Base-by-base conservation (phyloP, 805 yeast species). In the Candida ipomoeae region DNA sequence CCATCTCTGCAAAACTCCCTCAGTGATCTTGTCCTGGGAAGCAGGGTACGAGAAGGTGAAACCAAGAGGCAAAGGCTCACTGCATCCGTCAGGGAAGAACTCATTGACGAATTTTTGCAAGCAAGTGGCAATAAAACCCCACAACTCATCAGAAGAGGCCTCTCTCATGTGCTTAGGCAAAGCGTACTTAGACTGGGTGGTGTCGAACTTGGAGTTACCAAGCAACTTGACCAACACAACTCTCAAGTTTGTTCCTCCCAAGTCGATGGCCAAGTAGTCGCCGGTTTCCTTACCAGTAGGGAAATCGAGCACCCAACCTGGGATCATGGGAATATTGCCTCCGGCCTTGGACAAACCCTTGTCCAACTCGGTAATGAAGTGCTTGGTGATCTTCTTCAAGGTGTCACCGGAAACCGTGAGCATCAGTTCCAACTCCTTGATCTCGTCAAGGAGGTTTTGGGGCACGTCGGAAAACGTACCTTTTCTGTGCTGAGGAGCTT, bases 171-270 rank as follows among this genome's bases (percentile, higher is more conserved):
- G 67, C 44, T 73, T 77, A 42, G 96, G 96, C 69, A 92, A 77
- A 42, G 87, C 77, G 68, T 83, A 92, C 72, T 92, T 92, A 59
- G 89, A 82, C 72, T 91, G 97, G 21, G 84, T 79, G 53, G 90
- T 85, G 66, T 87, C 94, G 64, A 92, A 92, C 62, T 87, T 82
- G 52, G 87, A 79, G 67, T 85, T 79, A 55, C 99, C 99, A 48
- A 83, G 82, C 61, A 92, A 78, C 55, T 82, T 83, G 62, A 92
- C 92, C 65, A 86, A 80, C 51, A 92, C 96, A 44, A 90, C 96
- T 68, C 99, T 83, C 69, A 92, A 79, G 74, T 92, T 92, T 55
- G 99, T 92, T 55, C 99, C 99, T 67, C 99, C 99, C 73, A 92
- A 80, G 69, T 92, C 99, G 53, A 94, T 86, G 48, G 98, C 97